Base-by-base conservation (phyloP, 1,139 yeast species). In the Geotrichum aggregatum region DNA sequence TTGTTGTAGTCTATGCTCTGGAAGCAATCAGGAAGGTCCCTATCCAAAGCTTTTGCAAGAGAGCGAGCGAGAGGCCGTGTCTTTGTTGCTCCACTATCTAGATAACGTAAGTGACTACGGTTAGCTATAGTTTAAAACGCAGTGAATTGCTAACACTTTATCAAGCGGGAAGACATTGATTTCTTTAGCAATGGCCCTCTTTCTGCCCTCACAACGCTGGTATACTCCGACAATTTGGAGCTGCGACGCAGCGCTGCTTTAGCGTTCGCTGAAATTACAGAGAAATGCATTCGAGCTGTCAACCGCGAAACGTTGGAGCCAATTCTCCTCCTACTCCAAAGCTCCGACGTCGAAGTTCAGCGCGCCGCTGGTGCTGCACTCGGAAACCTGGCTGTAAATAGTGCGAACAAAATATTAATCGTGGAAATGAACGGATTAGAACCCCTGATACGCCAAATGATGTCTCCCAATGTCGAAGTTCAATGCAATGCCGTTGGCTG, bases 401-500 rank as follows among this genome's bases (percentile, higher is more conserved):
- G 91, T 65, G 97, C 88, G 58, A 92, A 94, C 72, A 92, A 92
- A 69, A 79, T 86, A 26, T 76, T 92, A 52, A 92, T 94, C 58
- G 98, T 92, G 33, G 96, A 91, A 66, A 88, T 94, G 96, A 98
- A 98, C 31, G 98, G 98, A 1, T 77, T 92, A 56, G 96, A 91
- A 61, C 98, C 98, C 8, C 78, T 92, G 51, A 92, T 92, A 63
- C 84, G 95, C 69, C 98, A 94, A 71, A 92, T 92, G 99, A 84
- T 88, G 85, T 85, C 95, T 44, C 82, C 95, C 54, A 92, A 94
- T 64, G 95, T 92, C 56, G 99, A 92, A 69, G 98, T 94, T 38
- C 98, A 94, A 71, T 92, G 99, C 70, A 92, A 92, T 67, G 98
- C 99, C 3, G 98, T 94, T 53, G 99, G 99, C 8, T 94, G 98